Percentiles rank a stretch among this genome's conserved stretches.
Conservation (phyloP, 306 rosid species). For the Bauhinia variegata region DNA sequence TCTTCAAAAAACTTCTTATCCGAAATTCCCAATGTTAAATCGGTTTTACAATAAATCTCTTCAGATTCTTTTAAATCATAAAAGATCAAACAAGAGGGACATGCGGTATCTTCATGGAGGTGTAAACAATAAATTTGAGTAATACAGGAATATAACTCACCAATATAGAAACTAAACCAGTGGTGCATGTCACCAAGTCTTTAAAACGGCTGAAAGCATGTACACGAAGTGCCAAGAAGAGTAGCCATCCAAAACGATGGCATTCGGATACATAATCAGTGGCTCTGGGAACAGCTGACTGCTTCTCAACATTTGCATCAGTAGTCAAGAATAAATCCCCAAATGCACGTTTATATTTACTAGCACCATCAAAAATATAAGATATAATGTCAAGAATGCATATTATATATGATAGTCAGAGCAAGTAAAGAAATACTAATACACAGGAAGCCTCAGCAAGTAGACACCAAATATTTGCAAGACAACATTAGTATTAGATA, state of each 20-base stretch:
- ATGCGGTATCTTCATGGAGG: constrained; percentile 14
- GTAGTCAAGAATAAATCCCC: constrained; percentile 74
- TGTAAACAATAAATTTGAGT: constrained; percentile 9
- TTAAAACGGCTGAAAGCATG: constrained; percentile 88
- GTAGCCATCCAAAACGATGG: constrained; percentile 98
- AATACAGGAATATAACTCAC: constrained; percentile 52
- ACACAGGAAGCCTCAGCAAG: not conserved
- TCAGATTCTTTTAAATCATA: not conserved
- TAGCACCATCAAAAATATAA: constrained; percentile 39
- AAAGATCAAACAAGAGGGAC: not conserved
- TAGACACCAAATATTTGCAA: not conserved
- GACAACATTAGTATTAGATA: too few relatives aligned
- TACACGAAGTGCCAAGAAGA: constrained; percentile 93
- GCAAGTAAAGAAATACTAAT: constrained; percentile 2
- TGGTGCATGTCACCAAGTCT: constrained; percentile 91
- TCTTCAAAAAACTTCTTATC: not conserved
- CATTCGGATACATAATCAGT: constrained; percentile 64
- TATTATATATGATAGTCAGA: constrained; percentile 8
- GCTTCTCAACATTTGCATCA: constrained; percentile 56
- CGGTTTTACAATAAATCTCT: constrained; percentile 6
- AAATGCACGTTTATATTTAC: constrained; percentile 86
- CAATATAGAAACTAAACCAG: constrained; percentile 87
- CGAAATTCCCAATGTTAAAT: not conserved
- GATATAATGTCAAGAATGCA: constrained; percentile 17
- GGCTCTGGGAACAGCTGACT: constrained; percentile 37